Base-by-base conservation (phyloP, 1,139 yeast genomes). In the Pneumocystis oryctolagi region DNA sequence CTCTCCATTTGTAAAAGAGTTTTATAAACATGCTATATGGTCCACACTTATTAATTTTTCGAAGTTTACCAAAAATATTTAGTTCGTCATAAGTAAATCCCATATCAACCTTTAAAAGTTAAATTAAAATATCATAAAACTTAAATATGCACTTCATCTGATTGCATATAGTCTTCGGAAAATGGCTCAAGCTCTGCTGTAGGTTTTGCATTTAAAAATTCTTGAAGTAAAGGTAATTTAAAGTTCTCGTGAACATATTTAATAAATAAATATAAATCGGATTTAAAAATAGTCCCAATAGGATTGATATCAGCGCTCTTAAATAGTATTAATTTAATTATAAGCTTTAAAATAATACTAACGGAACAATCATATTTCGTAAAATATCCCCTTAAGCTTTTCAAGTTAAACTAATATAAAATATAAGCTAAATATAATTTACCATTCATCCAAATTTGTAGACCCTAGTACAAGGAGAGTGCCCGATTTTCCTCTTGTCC, bases 111-210 rank as follows among this genome's bases (percentile, higher is more conserved):
- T 47, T 47, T 6, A 25, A n/a, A 47, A 47, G 16, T 47, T 47
- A 47, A 42, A 47, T 25, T 47, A 9, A 25, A 20, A 47, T 25
- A 47, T 47, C 16, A 47, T 12, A 47, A 42, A 25, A 47, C n/a
- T 47, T 47, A 47, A 14, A 47, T 47, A 5, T 8, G 25, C 25
- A 47, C 84, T 73, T 92, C 99, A 73, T 92, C 99, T 60, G 95
- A 87, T 74, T 92, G 99, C 16, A 89, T 95, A 70, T 92, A 90
- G 65, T 83, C 80, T 68, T 86, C 83, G 0, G 98, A 90, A 63
- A 89, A 90, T 59, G 99, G 99, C 71, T 92, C 99, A 63, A 92
- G 80, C 73, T 92, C 99, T 0, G 99, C 99, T 0, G 98, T 92
- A 47, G 99, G 99, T 0, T 92, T 85, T 0, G 98, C 98, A 66